phyloP scores from a whole-genome alignment of 495 filamentous ascomycete species.

The Penicillium pancosmium region DNA sequence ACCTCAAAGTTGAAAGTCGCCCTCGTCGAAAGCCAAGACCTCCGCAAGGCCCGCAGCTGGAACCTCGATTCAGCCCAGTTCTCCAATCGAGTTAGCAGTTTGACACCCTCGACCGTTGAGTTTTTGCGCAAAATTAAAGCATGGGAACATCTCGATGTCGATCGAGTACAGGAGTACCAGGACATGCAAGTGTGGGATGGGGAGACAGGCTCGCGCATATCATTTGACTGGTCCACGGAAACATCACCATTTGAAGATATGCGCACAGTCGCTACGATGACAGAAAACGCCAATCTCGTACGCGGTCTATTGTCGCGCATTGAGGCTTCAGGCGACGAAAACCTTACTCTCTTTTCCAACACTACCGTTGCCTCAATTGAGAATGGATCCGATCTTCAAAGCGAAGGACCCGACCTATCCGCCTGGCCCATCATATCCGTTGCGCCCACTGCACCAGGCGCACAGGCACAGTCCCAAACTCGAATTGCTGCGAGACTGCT shows the following conservation, averaged over 20 bases:
- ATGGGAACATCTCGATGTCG: conserved; percentile 72
- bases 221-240: conserved; percentile 74
- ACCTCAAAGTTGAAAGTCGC: conserved; percentile 82
- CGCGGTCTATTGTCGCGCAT: conserved; percentile 72
- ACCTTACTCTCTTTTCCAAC: conserved; percentile 70
- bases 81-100: conserved; percentile 92
- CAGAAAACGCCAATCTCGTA: conserved; percentile 88
- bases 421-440: conserved; percentile 85
- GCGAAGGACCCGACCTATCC: conserved; percentile 71
- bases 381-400: conserved; percentile 62
- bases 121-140: conserved; percentile 80
- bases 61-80: conserved; percentile 67
- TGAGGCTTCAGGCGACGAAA: conserved; percentile 61
- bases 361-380: conserved; percentile 75
- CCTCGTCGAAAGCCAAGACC: conserved; percentile 86
- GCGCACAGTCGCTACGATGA: conserved; percentile 88
- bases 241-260: conserved; percentile 49
- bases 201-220: conserved; percentile 79
- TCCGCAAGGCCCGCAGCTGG: conserved; percentile 65
- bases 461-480: conserved; percentile 34
- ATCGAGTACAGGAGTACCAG: conserved; percentile 82
- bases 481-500: conserved; percentile 79
- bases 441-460: conserved; percentile 40
- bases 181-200: conserved; percentile 99
- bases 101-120: conserved; percentile 79